Evolutionary conservation across 2,329 filamentous ascomycete species (phyloP), one percentile per base, ranked within the genome.

Genomic region (Fusarium sp.): DNA sequence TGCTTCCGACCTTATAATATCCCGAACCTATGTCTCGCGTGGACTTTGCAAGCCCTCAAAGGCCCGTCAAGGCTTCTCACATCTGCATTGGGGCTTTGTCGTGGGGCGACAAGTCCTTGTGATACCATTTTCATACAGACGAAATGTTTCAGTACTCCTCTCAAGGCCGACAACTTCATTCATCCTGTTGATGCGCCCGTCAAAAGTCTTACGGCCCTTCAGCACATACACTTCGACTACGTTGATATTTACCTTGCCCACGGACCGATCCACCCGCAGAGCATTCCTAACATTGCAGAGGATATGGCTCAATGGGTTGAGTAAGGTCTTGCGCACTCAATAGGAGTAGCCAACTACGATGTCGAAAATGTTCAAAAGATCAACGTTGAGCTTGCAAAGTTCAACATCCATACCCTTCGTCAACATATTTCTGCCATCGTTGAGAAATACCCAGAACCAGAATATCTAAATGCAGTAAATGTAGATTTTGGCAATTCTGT

Each of bases 261-360:
- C 8, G 65, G 67, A 2, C 67, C 65, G 2, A 69, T 70, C 3
- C 59, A 69, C 11, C 53, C 53, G 1, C 53, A 69, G 16, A 69
- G 64, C 20, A 45, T 64, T 1, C 3, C 41, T 1, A 18, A 33
- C 0, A 53, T 70, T 3, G 67, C 67, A 1, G 58, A 70, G 36
- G 67, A 65, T 6, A 70, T 70, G 67, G 65, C 67, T 8, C 53
- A 70, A 6, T 70, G 67, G 3, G 67, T 70, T 2, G 67, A 70
- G 9, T 53, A 59, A 28, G 67, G 67, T 1, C 16, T 68, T 16
- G 59, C 67, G 1, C 67, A 33, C 2, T 57, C 41, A 2, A 64
- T 70, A 1, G 65, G 65, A 0, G 67, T 70, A 0, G 65, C 67
- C 31, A 70, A 70, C n/a, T 68, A 59, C 14, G 18, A 39, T 4